Percentiles rank a stretch among this genome's conserved stretches.
Conservation (phyloP, 148 eudicot genomes). For the Spergularia marina region DNA sequence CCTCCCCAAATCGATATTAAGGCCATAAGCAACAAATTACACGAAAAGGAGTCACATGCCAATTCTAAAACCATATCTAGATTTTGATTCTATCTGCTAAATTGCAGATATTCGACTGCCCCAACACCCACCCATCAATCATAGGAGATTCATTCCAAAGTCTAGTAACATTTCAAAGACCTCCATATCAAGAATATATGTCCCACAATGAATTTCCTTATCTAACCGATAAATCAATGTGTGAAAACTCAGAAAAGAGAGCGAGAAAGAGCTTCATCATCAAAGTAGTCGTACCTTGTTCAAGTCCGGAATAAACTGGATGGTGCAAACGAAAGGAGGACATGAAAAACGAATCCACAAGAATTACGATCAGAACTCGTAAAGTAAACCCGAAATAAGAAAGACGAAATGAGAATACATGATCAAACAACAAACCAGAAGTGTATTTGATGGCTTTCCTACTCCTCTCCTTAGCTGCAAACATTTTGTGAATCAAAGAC, state of each 20-base stretch:
- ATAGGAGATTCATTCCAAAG: background rate
- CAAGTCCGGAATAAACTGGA: slow-evolving; percentile 18
- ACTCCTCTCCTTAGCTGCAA: slow-evolving; percentile 35
- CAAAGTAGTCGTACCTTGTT: slow-evolving; percentile 8
- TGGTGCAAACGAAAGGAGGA: background rate
- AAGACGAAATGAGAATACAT: background rate
- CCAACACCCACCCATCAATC: too few species aligned
- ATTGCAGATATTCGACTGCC: background rate
- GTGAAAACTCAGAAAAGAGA: background rate
- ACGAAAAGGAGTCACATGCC: background rate
- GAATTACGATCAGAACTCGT: background rate
- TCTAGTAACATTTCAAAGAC: background rate
- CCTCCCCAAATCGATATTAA: background rate
- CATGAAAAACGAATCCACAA: background rate
- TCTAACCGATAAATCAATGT: background rate
- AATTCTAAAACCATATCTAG: background rate
- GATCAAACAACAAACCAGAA: slow-evolving; percentile 34
- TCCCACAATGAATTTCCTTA: background rate
- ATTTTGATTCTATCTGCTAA: background rate
- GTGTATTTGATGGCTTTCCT: slow-evolving; percentile 34
- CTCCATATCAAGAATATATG: background rate
- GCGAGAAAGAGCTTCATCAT: too few species aligned
- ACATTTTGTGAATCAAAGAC: slow-evolving; percentile 51
- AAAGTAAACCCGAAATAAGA: background rate
- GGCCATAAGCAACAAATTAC: background rate